Evolutionary conservation across 805 yeast species (phyloP).

Genomic region (Maudiozyma saulgeensis): DNA sequence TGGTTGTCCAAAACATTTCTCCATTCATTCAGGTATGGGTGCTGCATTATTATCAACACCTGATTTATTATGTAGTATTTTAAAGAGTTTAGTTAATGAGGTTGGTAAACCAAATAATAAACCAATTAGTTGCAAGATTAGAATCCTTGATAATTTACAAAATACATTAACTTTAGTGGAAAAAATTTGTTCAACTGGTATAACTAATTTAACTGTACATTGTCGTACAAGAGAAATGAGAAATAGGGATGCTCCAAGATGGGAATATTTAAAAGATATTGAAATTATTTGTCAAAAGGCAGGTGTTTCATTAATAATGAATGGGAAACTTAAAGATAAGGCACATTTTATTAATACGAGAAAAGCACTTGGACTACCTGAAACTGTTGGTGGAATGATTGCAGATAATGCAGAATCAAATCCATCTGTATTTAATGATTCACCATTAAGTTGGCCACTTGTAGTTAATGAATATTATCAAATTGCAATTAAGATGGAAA

Average conservation of each 20-base stretch:
- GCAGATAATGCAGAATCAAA: conserved; percentile 86
- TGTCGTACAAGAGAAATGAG: conserved; percentile 88
- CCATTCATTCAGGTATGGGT: conserved; percentile 95
- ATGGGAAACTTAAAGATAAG: conserved; percentile 61
- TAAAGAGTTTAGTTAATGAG: conserved; percentile 57
- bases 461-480: conserved; percentile 47
- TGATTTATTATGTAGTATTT: conserved; percentile 61
- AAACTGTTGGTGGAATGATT: conserved; percentile 81
- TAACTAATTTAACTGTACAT: conserved; percentile 77
- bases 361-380: conserved; percentile 35
- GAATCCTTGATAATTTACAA: conserved; percentile 58
- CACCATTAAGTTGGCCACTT: conserved; percentile 43
- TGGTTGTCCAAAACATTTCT: conserved; percentile 96
- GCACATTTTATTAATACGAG: conserved; percentile 46
- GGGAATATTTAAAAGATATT: conserved; percentile 57
- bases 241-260: conserved; percentile 70
- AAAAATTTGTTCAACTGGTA: conserved; percentile 64
- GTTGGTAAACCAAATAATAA: conserved; percentile 71
- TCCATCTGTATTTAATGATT: conserved; percentile 58
- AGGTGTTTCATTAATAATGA: conserved; percentile 65
- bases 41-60: conserved; percentile 84
- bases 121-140: conserved; percentile 84
- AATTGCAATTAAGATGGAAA: conserved; percentile 47
- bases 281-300: conserved; percentile 49
- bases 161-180: conserved; percentile 52